phyloP scores from a whole-genome alignment of 805 yeast species.

The Saturnispora dispora region DNA sequence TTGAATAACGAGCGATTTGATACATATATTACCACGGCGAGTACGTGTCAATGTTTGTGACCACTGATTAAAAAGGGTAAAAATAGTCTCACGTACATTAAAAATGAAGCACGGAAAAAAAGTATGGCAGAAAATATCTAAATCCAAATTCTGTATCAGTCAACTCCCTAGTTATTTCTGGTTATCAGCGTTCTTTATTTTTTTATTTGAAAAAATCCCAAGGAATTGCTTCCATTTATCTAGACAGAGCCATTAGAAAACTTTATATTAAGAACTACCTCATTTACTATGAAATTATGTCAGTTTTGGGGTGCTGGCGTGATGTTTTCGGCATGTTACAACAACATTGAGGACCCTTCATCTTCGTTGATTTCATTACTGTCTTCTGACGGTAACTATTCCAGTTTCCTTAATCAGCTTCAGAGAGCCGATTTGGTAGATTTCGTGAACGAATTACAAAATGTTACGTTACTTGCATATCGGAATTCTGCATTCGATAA shows the following conservation, averaged over 20 bases:
- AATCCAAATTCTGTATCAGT: not conserved
- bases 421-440: constrained; percentile 61
- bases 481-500: constrained; percentile 60
- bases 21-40: not conserved
- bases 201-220: not conserved
- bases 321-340: not conserved
- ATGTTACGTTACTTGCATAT: constrained; percentile 74
- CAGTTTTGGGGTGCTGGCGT: not conserved
- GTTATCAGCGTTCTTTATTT: not conserved
- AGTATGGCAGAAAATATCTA: not conserved
- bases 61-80: not conserved
- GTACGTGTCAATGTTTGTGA: no score
- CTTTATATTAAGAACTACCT: not conserved
- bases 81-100: not conserved
- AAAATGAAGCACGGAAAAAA: not conserved
- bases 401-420: constrained; percentile 48
- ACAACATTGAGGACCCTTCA: constrained; percentile 22
- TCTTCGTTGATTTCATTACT: constrained; percentile 56
- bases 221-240: not conserved
- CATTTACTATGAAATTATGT: not conserved
- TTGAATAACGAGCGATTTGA: not conserved
- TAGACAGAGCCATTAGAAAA: not conserved
- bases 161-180: not conserved
- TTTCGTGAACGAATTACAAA: constrained; percentile 43
- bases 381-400: constrained; percentile 59